phyloP scores from a whole-genome alignment of 768 basidiomycete genomes.

The Lenzites betulinus region DNA sequence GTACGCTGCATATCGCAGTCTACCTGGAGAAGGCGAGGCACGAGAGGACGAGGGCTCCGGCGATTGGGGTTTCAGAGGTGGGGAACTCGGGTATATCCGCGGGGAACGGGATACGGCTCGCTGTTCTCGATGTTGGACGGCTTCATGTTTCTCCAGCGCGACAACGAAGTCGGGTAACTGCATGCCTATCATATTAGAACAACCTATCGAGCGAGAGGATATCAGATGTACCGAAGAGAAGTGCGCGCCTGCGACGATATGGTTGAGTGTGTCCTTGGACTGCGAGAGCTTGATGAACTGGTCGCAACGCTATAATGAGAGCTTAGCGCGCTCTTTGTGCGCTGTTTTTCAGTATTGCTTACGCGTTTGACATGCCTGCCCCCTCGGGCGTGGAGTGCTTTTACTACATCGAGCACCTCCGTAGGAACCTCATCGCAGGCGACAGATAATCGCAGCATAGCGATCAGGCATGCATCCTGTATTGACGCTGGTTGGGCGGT shows the following conservation, averaged over 20 bases:
- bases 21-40: conserved; percentile 39
- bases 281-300: conserved; percentile 58
- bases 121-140: not conserved
- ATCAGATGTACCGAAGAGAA: conserved; percentile 55
- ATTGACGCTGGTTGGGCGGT: conserved; percentile 52
- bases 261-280: conserved; percentile 46
- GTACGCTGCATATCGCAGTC: conserved; percentile 72
- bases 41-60: conserved; percentile 25
- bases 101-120: conserved; percentile 1
- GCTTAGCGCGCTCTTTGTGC: not conserved
- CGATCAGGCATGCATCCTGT: conserved; percentile 70
- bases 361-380: conserved; percentile 64
- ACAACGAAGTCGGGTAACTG: conserved; percentile 74
- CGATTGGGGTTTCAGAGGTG: conserved; percentile 13
- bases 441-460: conserved; percentile 67
- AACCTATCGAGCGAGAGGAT: conserved; percentile 1
- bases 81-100: conserved; percentile 4
- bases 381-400: conserved; percentile 43
- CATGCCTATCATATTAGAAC: not conserved
- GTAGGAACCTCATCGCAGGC: conserved; percentile 57
- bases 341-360: conserved; percentile 11
- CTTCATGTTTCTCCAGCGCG: conserved; percentile 43
- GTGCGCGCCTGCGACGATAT: conserved; percentile 48
- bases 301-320: conserved; percentile 57
- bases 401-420: conserved; percentile 45